Conservation (phyloP, 768 basidiomycete species). For the Russula earlei region DNA sequence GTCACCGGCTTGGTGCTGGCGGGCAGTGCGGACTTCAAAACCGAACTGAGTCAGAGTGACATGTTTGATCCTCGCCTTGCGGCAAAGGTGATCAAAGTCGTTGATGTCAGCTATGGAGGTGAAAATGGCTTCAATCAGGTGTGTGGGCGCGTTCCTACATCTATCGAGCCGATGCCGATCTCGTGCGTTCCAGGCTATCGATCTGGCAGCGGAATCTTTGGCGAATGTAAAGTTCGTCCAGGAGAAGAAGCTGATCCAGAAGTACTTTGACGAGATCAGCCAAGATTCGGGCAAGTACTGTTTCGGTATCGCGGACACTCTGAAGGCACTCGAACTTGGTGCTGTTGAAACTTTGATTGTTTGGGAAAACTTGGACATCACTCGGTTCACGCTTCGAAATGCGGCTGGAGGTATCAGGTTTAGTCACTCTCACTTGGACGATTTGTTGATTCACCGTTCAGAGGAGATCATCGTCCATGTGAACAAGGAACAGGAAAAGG, state of each 20-base stretch:
- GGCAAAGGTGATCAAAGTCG: slow-evolving; percentile 93
- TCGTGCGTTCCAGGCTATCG: slow-evolving; percentile 62
- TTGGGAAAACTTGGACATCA: slow-evolving; percentile 95
- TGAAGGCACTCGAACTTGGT: slow-evolving; percentile 93
- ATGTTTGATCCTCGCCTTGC: slow-evolving; percentile 87
- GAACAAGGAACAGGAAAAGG: slow-evolving; percentile 80
- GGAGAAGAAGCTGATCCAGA: slow-evolving; percentile 96
- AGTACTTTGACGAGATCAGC: slow-evolving; percentile 98
- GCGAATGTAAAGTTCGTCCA: slow-evolving; percentile 99
- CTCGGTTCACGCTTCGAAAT: slow-evolving; percentile 80
- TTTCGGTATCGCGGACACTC: slow-evolving; percentile 94
- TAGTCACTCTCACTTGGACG: not conserved
- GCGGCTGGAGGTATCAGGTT: slow-evolving; percentile 68
- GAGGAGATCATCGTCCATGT: slow-evolving; percentile 79
- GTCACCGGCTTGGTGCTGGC: slow-evolving; percentile 93
- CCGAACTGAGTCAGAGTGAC: slow-evolving; percentile 90
- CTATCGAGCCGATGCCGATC: not conserved
- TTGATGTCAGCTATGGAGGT: slow-evolving; percentile 97
- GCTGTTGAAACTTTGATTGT: slow-evolving; percentile 96
- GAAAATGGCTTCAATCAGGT: slow-evolving; percentile 99
- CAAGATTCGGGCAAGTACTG: slow-evolving; percentile 95
- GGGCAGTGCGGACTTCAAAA: slow-evolving; percentile 98
- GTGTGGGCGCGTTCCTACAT: slow-evolving; percentile 10
- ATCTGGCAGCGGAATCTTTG: slow-evolving; percentile 90
- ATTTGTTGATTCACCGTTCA: slow-evolving; percentile 23